Conservation (phyloP, 306 rosid species). For the Rosa rugosa region DNA sequence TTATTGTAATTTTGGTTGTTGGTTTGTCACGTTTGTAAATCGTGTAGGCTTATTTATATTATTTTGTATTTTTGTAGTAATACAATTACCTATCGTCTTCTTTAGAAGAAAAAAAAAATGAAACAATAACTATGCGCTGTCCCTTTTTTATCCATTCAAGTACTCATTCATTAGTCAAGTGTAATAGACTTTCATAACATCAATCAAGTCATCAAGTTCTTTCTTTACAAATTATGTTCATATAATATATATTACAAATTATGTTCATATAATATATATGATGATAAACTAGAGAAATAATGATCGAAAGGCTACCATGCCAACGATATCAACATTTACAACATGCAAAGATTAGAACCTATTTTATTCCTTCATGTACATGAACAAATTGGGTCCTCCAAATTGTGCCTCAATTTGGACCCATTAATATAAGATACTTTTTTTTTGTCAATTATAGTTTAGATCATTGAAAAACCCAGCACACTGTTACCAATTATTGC, state of each 20-base stretch:
- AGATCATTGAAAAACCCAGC: background rate
- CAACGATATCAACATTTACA: background rate
- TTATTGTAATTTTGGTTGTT: no score
- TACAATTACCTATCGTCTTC: no score
- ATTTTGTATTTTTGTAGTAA: no score
- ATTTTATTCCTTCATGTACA: no score
- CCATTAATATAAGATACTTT: background rate
- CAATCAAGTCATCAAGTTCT: background rate
- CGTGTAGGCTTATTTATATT: no score
- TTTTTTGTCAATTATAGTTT: background rate
- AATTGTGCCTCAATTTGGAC: conserved; percentile 5
- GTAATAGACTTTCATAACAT: background rate
- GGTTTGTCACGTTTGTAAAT: no score
- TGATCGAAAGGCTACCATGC: background rate
- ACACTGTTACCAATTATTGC: background rate
- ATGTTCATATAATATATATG: background rate
- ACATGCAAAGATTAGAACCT: background rate
- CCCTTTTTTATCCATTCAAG: no score
- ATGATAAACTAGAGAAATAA: background rate
- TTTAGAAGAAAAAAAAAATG: no score
- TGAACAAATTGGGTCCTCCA: conserved; percentile 3
- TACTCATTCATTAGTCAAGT: background rate
- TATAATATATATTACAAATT: background rate
- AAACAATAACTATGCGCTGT: background rate
- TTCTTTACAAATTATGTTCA: background rate